Base-by-base conservation (phyloP, 2,329 filamentous ascomycete species). In the Fusarium odoratissimum region DNA sequence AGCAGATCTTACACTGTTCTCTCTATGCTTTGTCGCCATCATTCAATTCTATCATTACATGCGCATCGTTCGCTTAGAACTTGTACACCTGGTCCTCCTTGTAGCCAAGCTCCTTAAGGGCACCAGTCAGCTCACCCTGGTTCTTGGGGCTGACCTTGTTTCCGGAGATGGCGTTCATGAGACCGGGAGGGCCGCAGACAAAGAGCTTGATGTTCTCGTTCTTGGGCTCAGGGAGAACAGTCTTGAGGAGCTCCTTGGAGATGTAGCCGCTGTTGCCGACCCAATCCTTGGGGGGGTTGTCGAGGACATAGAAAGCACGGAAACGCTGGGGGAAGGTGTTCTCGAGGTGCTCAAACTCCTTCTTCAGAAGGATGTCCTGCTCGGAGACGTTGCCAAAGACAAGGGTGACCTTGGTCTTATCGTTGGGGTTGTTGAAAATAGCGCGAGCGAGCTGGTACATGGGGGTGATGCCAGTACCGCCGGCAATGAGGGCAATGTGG, bases 351-450 rank as follows among this genome's bases (percentile, higher is more conserved):
- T 93, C 88, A 61, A 95, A 90, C 86, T 99, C 94, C 78, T 90
- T 88, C 88, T 94, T 95, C 78, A 99, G 86, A 56, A 99, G 88
- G 70, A 99, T 97, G 80, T 99, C 96, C 74, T 95, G 90, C 86
- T 98, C 94, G 31, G 86, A 86, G 67, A 98, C 85, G 86, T 98
- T 99, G 76, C 94, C 96, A 80, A 95, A 98, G 41, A 99, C 89
- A 37, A 99, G 91, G 10, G 95, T 98, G 45, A 99, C 95, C 87
- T 97, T 97, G 78, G 96, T 99, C 90, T 96, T 95, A 86, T 99
- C 96, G 46, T 93, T 90, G 68, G 95, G 94, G 89, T 98, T 97
- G 84, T 92, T 94, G 91, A 98, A 97, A 85, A 99, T 97, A 80
- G 91, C 89, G 71, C 94, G 94, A 74, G 91, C 87, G 49, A 99